These are phyloP conservation scores for Artemisia argyi DNA, from an alignment of 129 eudicot species.

Conservation along the genomic window DNA sequence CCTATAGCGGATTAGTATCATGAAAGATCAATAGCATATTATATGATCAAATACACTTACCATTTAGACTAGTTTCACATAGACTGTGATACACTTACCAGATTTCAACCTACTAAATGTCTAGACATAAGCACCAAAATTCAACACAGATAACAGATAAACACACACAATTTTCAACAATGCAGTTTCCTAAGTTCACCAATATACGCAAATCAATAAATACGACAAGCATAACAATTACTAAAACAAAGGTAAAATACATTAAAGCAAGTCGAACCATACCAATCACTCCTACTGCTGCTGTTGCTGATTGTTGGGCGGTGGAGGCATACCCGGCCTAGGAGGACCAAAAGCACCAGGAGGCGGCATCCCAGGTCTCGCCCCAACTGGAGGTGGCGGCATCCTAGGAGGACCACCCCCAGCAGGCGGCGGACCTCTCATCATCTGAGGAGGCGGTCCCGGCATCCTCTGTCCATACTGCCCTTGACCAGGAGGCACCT, in stretches of 20 bases:
- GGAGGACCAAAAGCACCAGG: conserved; percentile 70
- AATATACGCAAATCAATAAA: background rate
- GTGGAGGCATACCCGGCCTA: conserved; percentile 91
- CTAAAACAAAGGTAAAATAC: background rate
- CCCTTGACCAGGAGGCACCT: conserved; percentile 50
- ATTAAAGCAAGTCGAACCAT: background rate
- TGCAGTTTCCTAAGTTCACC: conserved; percentile 1
- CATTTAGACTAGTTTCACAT: background rate
- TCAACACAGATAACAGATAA: background rate
- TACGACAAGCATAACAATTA: background rate
- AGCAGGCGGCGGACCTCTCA: conserved; percentile 84
- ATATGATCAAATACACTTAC: background rate
- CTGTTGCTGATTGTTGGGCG: conserved; percentile 63
- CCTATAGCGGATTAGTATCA: background rate
- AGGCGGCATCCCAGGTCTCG: conserved; percentile 81
- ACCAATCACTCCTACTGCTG: conserved; percentile 55
- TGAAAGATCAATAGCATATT: background rate
- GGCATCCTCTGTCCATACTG: conserved; percentile 85
- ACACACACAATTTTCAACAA: conserved; percentile 1
- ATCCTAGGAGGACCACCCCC: conserved; percentile 54
- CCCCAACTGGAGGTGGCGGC: conserved; percentile 47
- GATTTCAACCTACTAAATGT: background rate
- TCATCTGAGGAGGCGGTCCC: conserved; percentile 62
- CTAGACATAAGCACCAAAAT: background rate
- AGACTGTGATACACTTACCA: background rate